Evolutionary conservation across 1,284 basidiomycete species (phyloP), one percentile per base, ranked within the genome.

Genomic region (Schizophyllum amplum): DNA sequence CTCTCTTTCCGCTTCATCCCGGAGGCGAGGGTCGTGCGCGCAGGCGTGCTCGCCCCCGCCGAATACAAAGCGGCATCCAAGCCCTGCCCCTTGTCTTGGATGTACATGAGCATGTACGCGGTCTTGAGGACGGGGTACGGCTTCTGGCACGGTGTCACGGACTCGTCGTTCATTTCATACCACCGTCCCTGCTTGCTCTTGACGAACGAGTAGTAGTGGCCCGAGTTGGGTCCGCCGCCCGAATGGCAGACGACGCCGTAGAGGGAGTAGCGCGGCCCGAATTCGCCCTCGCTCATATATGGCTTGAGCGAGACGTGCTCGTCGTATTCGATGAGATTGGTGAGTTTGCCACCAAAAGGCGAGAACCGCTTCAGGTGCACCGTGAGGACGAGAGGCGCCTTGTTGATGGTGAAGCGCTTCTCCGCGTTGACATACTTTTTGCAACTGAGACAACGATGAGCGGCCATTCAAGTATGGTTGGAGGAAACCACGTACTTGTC

Each of bases 291-390:
- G 65, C 92, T 93, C 90, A 98, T 95, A 68, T 83, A 89, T 0
- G 84, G 81, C 46, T 85, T 79, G 51, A 99, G 75, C 27, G 85
- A 80, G n/a, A 99, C 70, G 4, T 72, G 77, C 55, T 94, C 88
- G 20, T 87, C 85, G 68, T 95, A 99, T 13, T 81, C 76, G 62
- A 99, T 78, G 46, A 76, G 74, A 54, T 90, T 85, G 2, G 81
- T 82, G 51, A 97, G 86, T 74, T 98, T 98, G 59, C 87, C 80
- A 21, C 96, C 96, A 53, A 90, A 77, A 0, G 92, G 90, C 9
- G 90, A 90, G 71, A 99, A 99, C 20, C 97, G 86, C 74, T 99
- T 99, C 47, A 99, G 76, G 67, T 99, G 97, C n/a, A 99, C 79
- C 0, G 95, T 98, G 33, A 99, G 80, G n/a, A 95, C 87, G 21